Evolutionary conservation across 2,329 filamentous ascomycete species (phyloP).

Genomic region (Chrysosporium keratinophilum): DNA sequence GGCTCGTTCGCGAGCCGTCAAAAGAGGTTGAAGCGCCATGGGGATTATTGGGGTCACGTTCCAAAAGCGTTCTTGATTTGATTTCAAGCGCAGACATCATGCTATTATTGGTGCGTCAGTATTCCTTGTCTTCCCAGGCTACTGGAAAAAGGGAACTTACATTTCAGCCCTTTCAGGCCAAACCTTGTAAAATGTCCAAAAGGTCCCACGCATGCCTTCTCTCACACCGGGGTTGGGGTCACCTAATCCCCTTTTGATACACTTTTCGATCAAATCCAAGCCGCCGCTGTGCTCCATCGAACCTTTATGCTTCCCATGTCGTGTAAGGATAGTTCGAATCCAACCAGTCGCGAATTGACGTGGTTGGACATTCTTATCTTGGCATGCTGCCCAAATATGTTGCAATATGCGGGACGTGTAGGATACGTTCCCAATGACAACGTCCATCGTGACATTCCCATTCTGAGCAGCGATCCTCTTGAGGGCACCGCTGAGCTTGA

Average conservation of each 20-base stretch:
- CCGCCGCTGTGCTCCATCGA: conserved; percentile 78
- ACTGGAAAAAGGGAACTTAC: conserved; percentile 39
- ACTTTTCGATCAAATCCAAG: conserved; percentile 73
- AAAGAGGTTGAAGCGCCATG: conserved; percentile 22
- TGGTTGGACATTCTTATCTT: conserved; percentile 89
- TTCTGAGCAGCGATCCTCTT: conserved; percentile 88
- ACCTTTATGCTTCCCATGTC: conserved; percentile 64
- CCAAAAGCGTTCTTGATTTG: conserved; percentile 67
- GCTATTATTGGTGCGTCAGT: conserved; percentile 32
- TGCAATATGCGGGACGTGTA: conserved; percentile 75
- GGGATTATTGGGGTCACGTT: conserved; percentile 71
- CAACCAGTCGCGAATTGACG: conserved; percentile 69
- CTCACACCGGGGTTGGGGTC: conserved; percentile 86
- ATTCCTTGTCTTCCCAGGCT: not conserved
- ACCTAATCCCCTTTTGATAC: conserved; percentile 74
- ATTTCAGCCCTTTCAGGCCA: conserved; percentile 69
- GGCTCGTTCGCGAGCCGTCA: conserved; percentile 5
- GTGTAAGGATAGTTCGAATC: conserved; percentile 71
- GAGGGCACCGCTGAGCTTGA: conserved; percentile 79
- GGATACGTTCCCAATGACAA: conserved; percentile 65
- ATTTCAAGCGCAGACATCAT: conserved; percentile 70
- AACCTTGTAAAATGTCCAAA: conserved; percentile 68
- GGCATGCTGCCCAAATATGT: conserved; percentile 68
- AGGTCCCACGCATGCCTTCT: conserved; percentile 73
- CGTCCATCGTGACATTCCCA: conserved; percentile 70